Base-by-base conservation (phyloP, 2,329 filamentous ascomycete genomes). In the Chrysoporthe deuterocubensis region DNA sequence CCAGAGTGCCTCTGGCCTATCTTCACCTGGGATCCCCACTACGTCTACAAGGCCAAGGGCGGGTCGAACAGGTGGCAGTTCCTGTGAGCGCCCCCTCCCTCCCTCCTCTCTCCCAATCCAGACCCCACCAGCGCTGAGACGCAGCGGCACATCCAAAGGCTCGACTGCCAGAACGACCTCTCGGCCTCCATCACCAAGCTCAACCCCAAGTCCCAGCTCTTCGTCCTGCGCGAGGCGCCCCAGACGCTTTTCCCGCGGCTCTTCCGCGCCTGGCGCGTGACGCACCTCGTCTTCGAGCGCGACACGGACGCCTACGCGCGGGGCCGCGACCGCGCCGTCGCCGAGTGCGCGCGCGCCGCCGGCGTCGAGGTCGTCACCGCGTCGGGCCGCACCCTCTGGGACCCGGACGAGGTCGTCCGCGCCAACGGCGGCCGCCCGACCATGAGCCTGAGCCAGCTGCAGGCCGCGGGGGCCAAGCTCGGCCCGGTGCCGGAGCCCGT, bases 1-100 rank as follows among this genome's bases (percentile, higher is more conserved):
- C 90, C 91, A 1, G 85, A 85, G 64, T 87, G 85, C 26, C 80
- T 94, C 37, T 94, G 90, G 81, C 91, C 91, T 0, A 85, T 94
- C 58, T 94, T 92, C 84, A 92, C 89, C 1, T 94, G 91, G 90
- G 91, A 93, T 75, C 91, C 91, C 67, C 90, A 94, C 76, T 94
- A 94, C 75, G 90, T 94, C 37, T 93, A 93, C 75, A 85, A 85
- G 43, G 87, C 89, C 0, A 85, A 91, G 67, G 90, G 90, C 4
- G 90, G 90, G 0, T 81, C 87, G 9, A 94, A 94, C 73, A 82
- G 92, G 72, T 94, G 90, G 89, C 89, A 92, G 73, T 94, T 90
- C 74, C 78, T 93, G 81, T 88, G 73, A 74, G 81, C 43, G 5
- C 18, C 11, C n/a, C n/a, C n/a, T n/a, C n/a, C n/a, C n/a, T n/a